A percentile compares a stretch with the other conserved stretches of the same genome.
Conservation (phyloP, 768 basidiomycete species). For the Hortiboletus flavorubellus region DNA sequence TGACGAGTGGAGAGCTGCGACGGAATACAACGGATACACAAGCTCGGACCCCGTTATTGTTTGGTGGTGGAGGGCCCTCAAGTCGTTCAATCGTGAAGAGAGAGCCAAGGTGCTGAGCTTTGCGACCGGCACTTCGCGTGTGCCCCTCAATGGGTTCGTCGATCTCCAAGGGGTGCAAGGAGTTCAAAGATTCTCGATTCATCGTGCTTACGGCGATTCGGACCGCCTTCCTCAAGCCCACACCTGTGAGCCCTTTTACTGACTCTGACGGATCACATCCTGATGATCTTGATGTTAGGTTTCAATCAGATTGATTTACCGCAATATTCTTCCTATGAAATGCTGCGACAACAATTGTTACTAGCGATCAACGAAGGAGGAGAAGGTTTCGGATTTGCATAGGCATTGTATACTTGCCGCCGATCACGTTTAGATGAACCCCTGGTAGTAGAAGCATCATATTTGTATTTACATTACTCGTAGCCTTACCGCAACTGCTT, state of each 20-base stretch:
- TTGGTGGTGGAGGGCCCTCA: constrained; percentile 99
- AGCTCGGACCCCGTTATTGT: constrained; percentile 93
- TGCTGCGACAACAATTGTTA: constrained; percentile 85
- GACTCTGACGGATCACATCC: constrained; percentile 1
- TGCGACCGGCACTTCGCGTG: constrained; percentile 89
- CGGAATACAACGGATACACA: constrained; percentile 85
- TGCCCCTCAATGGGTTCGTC: constrained; percentile 91
- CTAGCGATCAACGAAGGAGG: constrained; percentile 95
- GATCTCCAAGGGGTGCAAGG: constrained; percentile 96
- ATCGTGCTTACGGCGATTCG: constrained; percentile 85
- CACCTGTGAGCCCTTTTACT: constrained; percentile 58
- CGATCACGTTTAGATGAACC: constrained; percentile 15
- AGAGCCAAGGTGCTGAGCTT: constrained; percentile 96
- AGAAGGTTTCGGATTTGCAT: constrained; percentile 90
- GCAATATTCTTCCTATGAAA: constrained; percentile 94
- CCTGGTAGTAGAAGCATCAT: constrained; percentile 30
- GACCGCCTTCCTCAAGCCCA: constrained; percentile 87
- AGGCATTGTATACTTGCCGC: constrained; percentile 9
- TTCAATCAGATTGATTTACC: constrained; percentile 96
- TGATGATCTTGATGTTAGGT: constrained; percentile 43
- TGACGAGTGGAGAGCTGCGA: constrained; percentile 93
- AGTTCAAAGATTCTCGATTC: constrained; percentile 92
- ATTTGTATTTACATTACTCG: constrained; percentile 35
- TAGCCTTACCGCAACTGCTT: constrained; percentile 6
- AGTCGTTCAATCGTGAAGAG: constrained; percentile 96